Percentiles rank a stretch among this genome's conserved stretches.
phyloP scores from a whole-genome alignment of 495 filamentous ascomycete genomes.

The Chaetomium fimeti region DNA sequence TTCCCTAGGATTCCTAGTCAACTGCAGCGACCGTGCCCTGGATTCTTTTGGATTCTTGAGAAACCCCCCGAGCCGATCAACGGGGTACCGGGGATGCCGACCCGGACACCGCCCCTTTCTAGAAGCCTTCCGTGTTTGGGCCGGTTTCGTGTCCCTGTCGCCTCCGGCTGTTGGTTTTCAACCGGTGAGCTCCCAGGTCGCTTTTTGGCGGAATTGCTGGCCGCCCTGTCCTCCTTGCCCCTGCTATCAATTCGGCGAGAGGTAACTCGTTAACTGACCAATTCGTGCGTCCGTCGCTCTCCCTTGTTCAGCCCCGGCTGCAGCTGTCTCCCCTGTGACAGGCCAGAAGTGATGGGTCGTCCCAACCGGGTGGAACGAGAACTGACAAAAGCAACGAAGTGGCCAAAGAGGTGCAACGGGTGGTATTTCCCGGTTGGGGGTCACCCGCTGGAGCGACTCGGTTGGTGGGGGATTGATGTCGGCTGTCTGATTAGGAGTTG shows the following conservation, averaged over 20 bases:
- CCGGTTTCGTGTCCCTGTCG: conserved; percentile 20
- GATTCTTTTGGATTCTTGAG: neutral
- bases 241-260: neutral
- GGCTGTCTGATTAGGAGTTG: neutral
- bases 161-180: neutral
- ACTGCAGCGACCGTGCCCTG: neutral
- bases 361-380: conserved; percentile 1
- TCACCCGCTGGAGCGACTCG: neutral
- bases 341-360: neutral
- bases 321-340: neutral
- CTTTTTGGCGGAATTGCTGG: neutral
- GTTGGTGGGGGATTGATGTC: neutral
- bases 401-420: neutral
- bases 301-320: neutral
- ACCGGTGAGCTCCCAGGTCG: conserved; percentile 12
- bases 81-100: conserved; percentile 14
- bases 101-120: conserved; percentile 16
- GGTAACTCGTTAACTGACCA: neutral
- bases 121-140: conserved; percentile 18
- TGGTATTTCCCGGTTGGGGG: conserved; percentile 4
- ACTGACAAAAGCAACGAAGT: neutral
- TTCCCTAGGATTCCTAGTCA: neutral
- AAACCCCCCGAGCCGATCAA: conserved; percentile 13
- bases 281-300: neutral
- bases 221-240: neutral